Base-by-base conservation (phyloP, 192 early-diverging fungal genomes). In the Backusella macrospora region DNA sequence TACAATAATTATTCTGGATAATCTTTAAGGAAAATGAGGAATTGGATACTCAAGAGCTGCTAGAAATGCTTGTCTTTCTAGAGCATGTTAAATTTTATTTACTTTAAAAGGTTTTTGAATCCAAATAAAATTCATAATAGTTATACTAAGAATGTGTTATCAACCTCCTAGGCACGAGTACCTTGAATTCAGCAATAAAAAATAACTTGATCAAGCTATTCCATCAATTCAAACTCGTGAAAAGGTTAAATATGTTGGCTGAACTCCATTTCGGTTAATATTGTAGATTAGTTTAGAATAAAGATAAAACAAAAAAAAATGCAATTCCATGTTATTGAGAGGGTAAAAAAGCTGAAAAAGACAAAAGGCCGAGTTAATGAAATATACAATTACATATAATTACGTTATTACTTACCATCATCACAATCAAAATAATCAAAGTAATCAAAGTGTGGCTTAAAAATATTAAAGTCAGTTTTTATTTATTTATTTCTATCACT, bases 1-100 rank as follows among this genome's bases (percentile, higher is more conserved):
- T 59, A 59, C 52, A 59, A 59, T 59, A 59, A 59, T 59, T 59
- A 59, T 59, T 59, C 52, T 59, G 52, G 52, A 59, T 23, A 59
- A 59, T 59, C 52, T 59, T 59, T 59, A 59, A 59, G 52, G 52
- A 59, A 59, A 59, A 59, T 59, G 21, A 59, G 21, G 52, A 59
- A 59, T 26, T 59, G 52, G 52, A 59, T 59, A 8, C 10, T n/a
- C 26, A 23, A 14, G 52, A 59, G 52, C 18, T 59, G 10, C 18
- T 59, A 59, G 52, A 59, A 23, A 12, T 12, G 52, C 26, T 59
- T 23, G 26, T 59, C 52, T 59, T 59, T 59, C 52, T 12, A 59
- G 21, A 59, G 26, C 3, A 10, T 59, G 21, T 59, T 59, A 12
- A 59, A 59, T 59, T 23, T 59, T 8, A 59, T 26, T 23, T 26